Evolutionary conservation across 495 filamentous ascomycete species (phyloP), one percentile per base, ranked within the genome.

Genomic region (Lophiotrema nucula): DNA sequence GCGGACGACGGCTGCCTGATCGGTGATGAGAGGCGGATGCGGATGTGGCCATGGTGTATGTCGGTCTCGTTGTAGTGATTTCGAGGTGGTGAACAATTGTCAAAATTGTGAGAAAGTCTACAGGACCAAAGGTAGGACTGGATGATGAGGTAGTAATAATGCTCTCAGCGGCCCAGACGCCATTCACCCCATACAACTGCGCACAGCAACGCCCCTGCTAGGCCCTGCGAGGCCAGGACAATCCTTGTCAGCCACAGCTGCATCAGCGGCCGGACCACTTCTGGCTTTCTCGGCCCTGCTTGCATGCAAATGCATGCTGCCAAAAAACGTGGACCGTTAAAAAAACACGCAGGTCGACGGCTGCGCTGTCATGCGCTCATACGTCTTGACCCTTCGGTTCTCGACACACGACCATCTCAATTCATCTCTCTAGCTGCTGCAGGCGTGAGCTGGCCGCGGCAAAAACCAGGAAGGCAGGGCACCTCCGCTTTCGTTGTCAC

Each of bases 291-390:
- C 38, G 50, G 42, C 49, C 57, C 50, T 26, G 18, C 49, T 46
- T 47, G 44, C 57, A 60, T 60, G 57, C 45, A 49, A 52, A 48
- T 47, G 56, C 56, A 59, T n/a, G 56, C 51, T 28, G 60, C 53
- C 46, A 38, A 43, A 58, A 58, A 63, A 63, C 60, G 60, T 58
- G 60, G 53, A 58, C 60, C 53, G 60, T 63, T 63, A 52, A 47
- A 47, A 58, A 53, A 57, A 53, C 53, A 52, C 46, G 49, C 55
- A 55, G 49, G 43, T 38, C 4, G 42, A 33, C 56, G 37, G 63
- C 63, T 66, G 57, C 45, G 63, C 63, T 66, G 63, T 66, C 63
- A 62, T 47, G 41, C 63, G 28, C 55, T 58, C 47, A 66, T 62
- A 62, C 63, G 63, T 31, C 51, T 38, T 53, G 60, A 63, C 60